Evolutionary conservation across 2,329 filamentous ascomycete genomes (phyloP), one percentile per base, ranked within the genome.

Genomic region (Stagonosporopsis chrysanthemi): DNA sequence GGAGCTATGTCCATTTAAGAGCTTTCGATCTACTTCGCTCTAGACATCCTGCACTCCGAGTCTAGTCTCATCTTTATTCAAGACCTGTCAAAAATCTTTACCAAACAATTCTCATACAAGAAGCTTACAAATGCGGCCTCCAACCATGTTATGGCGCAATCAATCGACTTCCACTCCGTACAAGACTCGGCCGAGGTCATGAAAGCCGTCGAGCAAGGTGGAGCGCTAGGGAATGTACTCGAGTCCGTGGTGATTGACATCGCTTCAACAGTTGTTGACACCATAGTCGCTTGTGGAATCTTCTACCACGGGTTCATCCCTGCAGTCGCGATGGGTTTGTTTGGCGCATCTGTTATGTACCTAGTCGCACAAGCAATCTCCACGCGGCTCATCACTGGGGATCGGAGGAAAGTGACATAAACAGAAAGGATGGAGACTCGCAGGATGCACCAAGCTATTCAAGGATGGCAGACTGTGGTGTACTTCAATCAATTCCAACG

Each of bases 81-180:
- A 53, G 73, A 75, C 29, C 78, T 82, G 60, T 75, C 84, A n/a
- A 83, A 81, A 75, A 73, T 82, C 22, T 82, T 81, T 0, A 70
- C 88, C 23, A 79, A 83, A 45, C 82, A 85, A 14, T 58, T 52
- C 36, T 58, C 54, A 4, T 52, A 58, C 48, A 47, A 50, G 14
- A 11, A 38, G 26, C n/a, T 60, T 4, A 46, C 50, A 17, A 53
- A 52, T 36, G 36, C 43, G 29, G 49, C 87, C 0, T 90, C 89
- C 70, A 80, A 81, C 46, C 86, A 90, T 56, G 81, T 90, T 48
- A 86, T 90, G 84, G 79, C 78, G 12, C 79, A 90, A 1, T 87
- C 86, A 0, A 86, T 87, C 73, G 86, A 89, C 58, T 90, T 89
- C 52, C 88, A 90, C 67, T 86, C 90, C 49, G 81, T 89, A 44